Evolutionary conservation across 768 basidiomycete species (phyloP), one percentile per base, ranked within the genome.

Genomic region (Pulveroboletus sp.): DNA sequence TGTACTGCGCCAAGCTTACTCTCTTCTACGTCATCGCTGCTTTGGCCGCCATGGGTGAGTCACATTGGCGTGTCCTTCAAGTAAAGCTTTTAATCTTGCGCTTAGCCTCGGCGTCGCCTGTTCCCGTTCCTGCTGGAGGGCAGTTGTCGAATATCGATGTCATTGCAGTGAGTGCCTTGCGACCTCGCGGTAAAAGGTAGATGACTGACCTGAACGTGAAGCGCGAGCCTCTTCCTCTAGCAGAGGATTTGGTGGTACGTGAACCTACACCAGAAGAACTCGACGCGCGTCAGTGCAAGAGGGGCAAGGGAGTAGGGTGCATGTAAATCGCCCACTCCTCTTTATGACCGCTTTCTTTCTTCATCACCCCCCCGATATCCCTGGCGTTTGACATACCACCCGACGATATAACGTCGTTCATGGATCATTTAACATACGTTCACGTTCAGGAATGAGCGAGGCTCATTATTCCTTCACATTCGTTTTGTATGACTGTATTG

Each of bases 11-110:
- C 16, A 69, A 64, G 39, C 57, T 66, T 31, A 51, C 59, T 0
- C 7, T 66, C 6, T 43, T 69, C 61, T 67, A 57, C 53, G 47
- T 69, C 51, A 57, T 69, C 9, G 63, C 59, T 20, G 52, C 51
- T 41, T 40, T 68, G 52, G 61, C 50, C 35, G 46, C 61, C 21
- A 43, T 62, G 23, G 55, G 67, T 67, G 23, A 43, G 67, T 60
- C 7, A 16, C 39, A 7, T 11, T 1, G 24, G n/a, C 19, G 1
- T 14, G 14, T 35, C 1, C 5, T 41, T 10, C 7, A 11, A 39
- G 6, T 37, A 16, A 17, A 29, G 13, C 1, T 32, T 41, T 53
- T 52, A 27, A 52, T 6, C 8, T 32, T 16, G 2, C 2, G 29
- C 55, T 25, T 45, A 69, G 66, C 52, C n/a, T 50, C 40, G 13